These are phyloP conservation scores for Neurospora intermedia DNA, from an alignment of 495 filamentous ascomycete genomes.

Conservation along the genomic window DNA sequence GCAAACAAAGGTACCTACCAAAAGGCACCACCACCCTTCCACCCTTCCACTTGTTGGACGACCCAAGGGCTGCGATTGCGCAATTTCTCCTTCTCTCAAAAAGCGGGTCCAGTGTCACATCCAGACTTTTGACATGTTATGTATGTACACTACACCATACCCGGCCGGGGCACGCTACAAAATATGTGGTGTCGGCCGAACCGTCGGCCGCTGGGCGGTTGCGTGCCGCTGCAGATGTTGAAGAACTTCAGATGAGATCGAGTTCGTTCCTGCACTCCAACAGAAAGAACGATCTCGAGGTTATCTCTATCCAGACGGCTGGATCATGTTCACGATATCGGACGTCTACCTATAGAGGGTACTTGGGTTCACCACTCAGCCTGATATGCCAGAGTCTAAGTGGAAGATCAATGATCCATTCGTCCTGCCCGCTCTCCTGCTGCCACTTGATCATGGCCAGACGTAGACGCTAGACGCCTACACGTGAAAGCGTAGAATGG, in stretches of 20 bases:
- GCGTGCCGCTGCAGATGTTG: neutral
- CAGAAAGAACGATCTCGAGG: neutral
- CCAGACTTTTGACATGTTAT: neutral
- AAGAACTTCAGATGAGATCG: neutral
- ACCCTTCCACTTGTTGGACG: neutral
- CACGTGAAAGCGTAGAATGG: neutral
- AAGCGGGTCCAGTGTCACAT: conserved; percentile 5
- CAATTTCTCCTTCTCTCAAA: conserved; percentile 15
- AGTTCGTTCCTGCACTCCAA: neutral
- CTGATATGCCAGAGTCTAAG: neutral
- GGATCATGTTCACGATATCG: neutral
- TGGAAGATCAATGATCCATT: neutral
- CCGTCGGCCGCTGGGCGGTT: neutral
- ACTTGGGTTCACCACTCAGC: neutral
- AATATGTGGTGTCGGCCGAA: conserved; percentile 6
- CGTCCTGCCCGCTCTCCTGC: neutral
- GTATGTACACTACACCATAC: conserved; percentile 14
- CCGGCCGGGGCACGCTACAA: conserved; percentile 8
- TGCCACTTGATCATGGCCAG: neutral
- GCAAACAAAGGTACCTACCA: neutral
- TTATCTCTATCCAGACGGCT: neutral
- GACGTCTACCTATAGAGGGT: neutral
- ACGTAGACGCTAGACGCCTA: neutral
- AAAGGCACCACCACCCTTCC: too few species aligned
- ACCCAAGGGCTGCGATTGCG: conserved; percentile 19